phyloP scores from a whole-genome alignment of 2,329 filamentous ascomycete genomes.

The Ceratocystis destructans region DNA sequence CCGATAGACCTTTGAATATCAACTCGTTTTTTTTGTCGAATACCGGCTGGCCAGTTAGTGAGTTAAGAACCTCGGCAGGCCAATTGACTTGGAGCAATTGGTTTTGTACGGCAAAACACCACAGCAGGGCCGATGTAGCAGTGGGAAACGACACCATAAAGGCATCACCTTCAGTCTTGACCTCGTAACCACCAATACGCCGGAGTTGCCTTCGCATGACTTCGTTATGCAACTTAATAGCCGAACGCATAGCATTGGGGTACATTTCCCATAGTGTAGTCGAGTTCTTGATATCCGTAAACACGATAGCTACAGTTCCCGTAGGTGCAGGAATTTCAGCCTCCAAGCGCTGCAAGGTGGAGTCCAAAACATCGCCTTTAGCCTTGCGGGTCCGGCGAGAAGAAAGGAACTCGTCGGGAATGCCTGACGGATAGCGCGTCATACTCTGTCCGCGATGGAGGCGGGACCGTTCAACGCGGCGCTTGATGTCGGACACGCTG shows the following conservation, averaged over 20 bases:
- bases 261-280: constrained; percentile 93
- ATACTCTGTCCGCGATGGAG: constrained; percentile 66
- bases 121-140: constrained; percentile 82
- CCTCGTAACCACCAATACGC: constrained; percentile 91
- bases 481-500: constrained; percentile 79
- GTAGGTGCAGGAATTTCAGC: constrained; percentile 83
- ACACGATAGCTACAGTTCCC: constrained; percentile 83
- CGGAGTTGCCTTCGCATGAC: constrained; percentile 88
- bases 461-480: constrained; percentile 60
- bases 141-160: constrained; percentile 99
- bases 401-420: constrained; percentile 53
- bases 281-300: constrained; percentile 98
- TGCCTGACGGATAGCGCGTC: constrained; percentile 60
- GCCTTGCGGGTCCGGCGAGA: constrained; percentile 51
- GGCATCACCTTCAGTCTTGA: constrained; percentile 98
- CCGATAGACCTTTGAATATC: constrained; percentile 88
- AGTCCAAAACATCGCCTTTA: constrained; percentile 60
- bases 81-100: constrained; percentile 78
- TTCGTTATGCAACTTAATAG: constrained; percentile 95
- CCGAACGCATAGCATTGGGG: constrained; percentile 86
- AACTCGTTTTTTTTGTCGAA: constrained; percentile 72
- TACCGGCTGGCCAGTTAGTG: constrained; percentile 68
- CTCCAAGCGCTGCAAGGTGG: constrained; percentile 71
- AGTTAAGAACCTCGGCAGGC: constrained; percentile 85
- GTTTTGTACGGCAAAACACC: constrained; percentile 91